phyloP scores from a whole-genome alignment of 345 rosid genomes.

The Syzygium jambos region DNA sequence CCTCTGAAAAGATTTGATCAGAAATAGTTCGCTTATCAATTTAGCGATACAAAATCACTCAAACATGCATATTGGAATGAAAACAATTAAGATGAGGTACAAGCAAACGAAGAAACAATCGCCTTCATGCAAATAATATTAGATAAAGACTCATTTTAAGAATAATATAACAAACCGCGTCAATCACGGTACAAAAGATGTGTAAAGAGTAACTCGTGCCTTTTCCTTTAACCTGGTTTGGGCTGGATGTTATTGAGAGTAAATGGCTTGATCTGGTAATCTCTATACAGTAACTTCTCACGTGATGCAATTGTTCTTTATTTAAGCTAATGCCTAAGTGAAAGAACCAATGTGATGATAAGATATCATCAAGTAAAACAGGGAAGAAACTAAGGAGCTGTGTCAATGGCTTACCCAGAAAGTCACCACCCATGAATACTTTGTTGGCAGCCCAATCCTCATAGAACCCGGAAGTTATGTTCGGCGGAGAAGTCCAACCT shows the following conservation, averaged over 20 bases:
- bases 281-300: background rate
- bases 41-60: background rate
- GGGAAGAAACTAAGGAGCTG: background rate
- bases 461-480: background rate
- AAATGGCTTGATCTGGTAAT: too few species aligned
- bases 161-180: background rate
- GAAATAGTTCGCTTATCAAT: background rate
- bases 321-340: background rate
- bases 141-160: background rate
- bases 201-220: background rate
- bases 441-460: conserved; percentile 8
- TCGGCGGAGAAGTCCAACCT: background rate
- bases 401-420: conserved; percentile 1
- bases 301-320: background rate
- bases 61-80: background rate
- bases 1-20: background rate
- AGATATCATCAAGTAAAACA: background rate
- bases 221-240: background rate
- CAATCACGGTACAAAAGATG: background rate
- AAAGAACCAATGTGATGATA: background rate
- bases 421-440: conserved; percentile 8
- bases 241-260: background rate
- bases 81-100: background rate
- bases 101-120: background rate
- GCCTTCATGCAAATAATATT: background rate